These are phyloP conservation scores for Heritiera littoralis DNA, from an alignment of 345 rosid species.

Conservation along the genomic window DNA sequence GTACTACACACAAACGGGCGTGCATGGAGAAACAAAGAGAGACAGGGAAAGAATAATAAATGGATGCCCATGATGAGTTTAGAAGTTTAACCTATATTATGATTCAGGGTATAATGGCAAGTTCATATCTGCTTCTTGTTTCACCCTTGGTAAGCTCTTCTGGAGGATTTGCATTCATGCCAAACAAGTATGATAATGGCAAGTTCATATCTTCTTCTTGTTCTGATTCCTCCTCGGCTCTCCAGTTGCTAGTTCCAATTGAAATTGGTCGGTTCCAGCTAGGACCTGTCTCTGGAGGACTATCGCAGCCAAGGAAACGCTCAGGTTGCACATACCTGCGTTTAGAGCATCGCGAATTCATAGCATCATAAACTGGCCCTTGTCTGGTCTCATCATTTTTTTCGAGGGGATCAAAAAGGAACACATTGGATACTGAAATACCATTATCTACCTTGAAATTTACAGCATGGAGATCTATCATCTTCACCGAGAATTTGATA, in stretches of 20 bases:
- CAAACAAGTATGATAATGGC: conserved; percentile 52
- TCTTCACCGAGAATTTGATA: conserved; percentile 55
- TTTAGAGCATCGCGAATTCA: conserved; percentile 68
- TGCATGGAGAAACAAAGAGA: no score
- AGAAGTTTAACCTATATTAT: no score
- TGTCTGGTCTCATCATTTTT: conserved; percentile 26
- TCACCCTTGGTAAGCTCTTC: conserved; percentile 29
- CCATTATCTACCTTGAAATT: conserved; percentile 56
- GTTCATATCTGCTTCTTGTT: conserved; percentile 21
- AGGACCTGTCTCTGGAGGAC: conserved; percentile 36
- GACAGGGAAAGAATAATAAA: no score
- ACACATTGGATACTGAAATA: conserved; percentile 38
- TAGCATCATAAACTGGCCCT: conserved; percentile 38
- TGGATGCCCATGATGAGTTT: no score
- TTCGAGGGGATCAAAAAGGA: conserved; percentile 37
- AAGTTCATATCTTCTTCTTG: conserved; percentile 45
- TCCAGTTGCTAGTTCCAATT: conserved; percentile 43
- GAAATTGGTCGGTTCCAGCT: conserved; percentile 52
- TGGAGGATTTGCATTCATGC: conserved; percentile 20
- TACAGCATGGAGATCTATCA: conserved; percentile 37
- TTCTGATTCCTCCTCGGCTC: conserved; percentile 39
- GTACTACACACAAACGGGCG: no score
- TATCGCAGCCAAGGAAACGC: conserved; percentile 50
- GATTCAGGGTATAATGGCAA: background rate
- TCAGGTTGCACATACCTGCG: conserved; percentile 70